Conservation (phyloP, 148 eudicot genomes). For the Dysphania ambrosioides region DNA sequence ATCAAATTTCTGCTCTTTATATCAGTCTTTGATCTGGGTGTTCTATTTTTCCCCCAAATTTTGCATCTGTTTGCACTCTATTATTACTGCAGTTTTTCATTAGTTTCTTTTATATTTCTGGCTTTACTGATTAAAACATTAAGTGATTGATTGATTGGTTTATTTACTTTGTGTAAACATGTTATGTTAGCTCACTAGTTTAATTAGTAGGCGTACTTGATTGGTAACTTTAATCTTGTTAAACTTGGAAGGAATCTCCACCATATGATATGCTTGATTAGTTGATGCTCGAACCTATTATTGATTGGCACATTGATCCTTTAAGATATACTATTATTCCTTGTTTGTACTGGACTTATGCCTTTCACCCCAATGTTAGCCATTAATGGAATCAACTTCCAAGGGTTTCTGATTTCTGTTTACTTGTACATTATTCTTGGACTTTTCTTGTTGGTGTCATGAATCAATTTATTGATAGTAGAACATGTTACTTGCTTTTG, state of each 20-base stretch:
- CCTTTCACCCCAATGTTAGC: background rate
- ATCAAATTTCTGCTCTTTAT: slow-evolving; percentile 3
- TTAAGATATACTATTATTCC: background rate
- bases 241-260: slow-evolving; percentile 6
- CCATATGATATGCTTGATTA: background rate
- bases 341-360: background rate
- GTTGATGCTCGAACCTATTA: background rate
- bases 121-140: background rate
- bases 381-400: too few relatives aligned
- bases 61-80: background rate
- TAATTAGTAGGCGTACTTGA: background rate
- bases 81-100: background rate
- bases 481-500: background rate
- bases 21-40: slow-evolving; percentile 17
- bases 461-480: too few relatives aligned
- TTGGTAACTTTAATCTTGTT: slow-evolving; percentile 6
- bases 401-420: too few relatives aligned
- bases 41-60: background rate
- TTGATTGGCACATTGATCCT: background rate
- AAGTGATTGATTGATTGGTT: background rate
- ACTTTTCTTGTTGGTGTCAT: too few relatives aligned
- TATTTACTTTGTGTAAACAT: background rate
- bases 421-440: too few relatives aligned
- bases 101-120: background rate
- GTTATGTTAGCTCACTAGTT: background rate